Base-by-base conservation (phyloP, 495 filamentous ascomycete genomes). In the Arthonia radiata region DNA sequence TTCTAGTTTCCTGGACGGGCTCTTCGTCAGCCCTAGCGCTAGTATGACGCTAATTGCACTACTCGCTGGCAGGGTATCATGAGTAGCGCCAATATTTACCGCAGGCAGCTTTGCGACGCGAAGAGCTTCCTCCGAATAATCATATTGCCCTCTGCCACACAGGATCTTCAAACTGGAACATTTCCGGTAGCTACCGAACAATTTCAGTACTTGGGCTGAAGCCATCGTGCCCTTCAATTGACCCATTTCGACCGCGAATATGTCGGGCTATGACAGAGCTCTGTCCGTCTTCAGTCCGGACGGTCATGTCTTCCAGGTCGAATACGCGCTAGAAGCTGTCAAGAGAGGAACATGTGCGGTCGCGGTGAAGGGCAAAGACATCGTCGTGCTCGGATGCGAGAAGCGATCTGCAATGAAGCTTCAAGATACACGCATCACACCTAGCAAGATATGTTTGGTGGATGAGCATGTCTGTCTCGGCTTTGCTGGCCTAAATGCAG, bases 341-440 rank as follows among this genome's bases (percentile, higher is more conserved):
- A 97, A 97, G 57, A 56, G 86, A 78, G 86, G 82, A 89, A 97
- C 86, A 38, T 97, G 86, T 56, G 86, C 86, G 25, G 86, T 97
- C 27, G 86, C 79, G 33, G 86, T 97, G 35, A 97, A 97, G 58
- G 86, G 86, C 46, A 61, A 66, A 36, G 73, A 83, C 45, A 77
- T 93, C 36, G 86, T 93, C 6, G 86, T 97, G 6, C 59, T 97
- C 15, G 86, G 86, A 31, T 97, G 86, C 57, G 86, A 97, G 56
- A 97, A 97, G 59, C 67, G 83, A 31, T 93, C 86, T 7, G 89
- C 86, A 7, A 90, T 97, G 71, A 97, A 97, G 51, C 69, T 97
- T 13, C 86, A 97, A 66, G 86, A 97, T 53, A 94, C 86, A 25
- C 77, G 86, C 37, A 97, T 97, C 56, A 97, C 86, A 15, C 86